These are phyloP conservation scores for Solanum arcanum DNA, from an alignment of 257 asterid genomes.

Conservation along the genomic window DNA sequence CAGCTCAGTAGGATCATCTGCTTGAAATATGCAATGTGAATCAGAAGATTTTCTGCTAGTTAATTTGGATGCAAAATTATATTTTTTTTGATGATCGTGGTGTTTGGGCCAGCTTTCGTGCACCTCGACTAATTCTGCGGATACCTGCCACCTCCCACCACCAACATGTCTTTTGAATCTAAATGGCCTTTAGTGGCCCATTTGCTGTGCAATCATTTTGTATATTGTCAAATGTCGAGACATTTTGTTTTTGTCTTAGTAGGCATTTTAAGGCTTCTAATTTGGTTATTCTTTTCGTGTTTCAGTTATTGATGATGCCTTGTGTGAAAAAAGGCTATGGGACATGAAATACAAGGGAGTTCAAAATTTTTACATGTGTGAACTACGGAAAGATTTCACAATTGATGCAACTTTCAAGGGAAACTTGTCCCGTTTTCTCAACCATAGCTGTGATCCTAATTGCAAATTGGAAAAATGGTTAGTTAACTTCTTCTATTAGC, in stretches of 20 bases:
- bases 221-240: neutral
- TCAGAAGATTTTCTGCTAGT: neutral
- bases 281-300: constrained; percentile 1
- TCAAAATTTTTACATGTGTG: constrained; percentile 89
- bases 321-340: constrained; percentile 90
- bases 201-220: neutral
- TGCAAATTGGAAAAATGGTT: constrained; percentile 92
- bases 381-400: constrained; percentile 74
- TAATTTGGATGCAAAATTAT: neutral
- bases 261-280: neutral
- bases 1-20: neutral
- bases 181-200: neutral
- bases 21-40: neutral
- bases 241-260: neutral
- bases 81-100: neutral
- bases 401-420: constrained; percentile 96
- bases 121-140: neutral
- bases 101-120: neutral
- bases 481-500: constrained; percentile 16
- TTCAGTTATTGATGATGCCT: constrained; percentile 82
- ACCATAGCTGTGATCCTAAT: constrained; percentile 91
- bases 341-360: constrained; percentile 70
- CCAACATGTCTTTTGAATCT: neutral
- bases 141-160: neutral
- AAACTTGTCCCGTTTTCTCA: constrained; percentile 77